Base-by-base conservation (phyloP, 2,329 filamentous ascomycete genomes). In the Chaetomium sp. region DNA sequence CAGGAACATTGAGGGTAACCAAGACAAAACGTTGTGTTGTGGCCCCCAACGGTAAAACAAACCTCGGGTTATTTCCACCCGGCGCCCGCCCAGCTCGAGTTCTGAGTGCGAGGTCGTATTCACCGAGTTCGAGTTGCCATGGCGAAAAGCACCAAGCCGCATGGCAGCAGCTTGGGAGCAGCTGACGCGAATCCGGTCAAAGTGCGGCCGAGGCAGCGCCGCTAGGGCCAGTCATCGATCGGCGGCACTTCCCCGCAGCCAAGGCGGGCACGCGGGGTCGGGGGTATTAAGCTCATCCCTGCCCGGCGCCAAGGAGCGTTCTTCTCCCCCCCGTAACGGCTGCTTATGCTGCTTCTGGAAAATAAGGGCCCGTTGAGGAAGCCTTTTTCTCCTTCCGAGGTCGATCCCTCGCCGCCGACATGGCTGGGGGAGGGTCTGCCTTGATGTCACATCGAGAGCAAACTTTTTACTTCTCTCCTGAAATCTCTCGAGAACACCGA, bases 201-300 rank as follows among this genome's bases (percentile, higher is more conserved):
- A 69, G 55, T 68, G 64, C 35, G 63, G 64, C 67, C 67, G 67
- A 69, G 63, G 66, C 65, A 69, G 35, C 65, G 65, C 67, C 67
- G 67, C 42, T 35, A 45, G 21, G 42, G 53, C 59, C 63, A 62
- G 47, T 64, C 29, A 56, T 62, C 29, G 31, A 55, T 50, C 25
- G 33, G 13, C 57, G 42, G 57, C 57, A 59, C 27, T 59, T 59
- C 19, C 57, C 57, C 45, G 25, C 50, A 31, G 58, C 58, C 58
- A 61, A 61, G 49, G 33, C 53, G 57, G 56, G 25, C 31, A 6
- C 12, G 38, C n/a, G 23, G 21, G 56, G 25, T 8, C 19, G 27
- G 8, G 2, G 13, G 3, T 16, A 21, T 49, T 35, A 51, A 29
- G 21, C 29, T 60, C 47, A 60, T 42, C 29, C 57, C 16, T 35